phyloP scores from a whole-genome alignment of 116 monocot genomes.

The Trichopus zeylanicus region DNA sequence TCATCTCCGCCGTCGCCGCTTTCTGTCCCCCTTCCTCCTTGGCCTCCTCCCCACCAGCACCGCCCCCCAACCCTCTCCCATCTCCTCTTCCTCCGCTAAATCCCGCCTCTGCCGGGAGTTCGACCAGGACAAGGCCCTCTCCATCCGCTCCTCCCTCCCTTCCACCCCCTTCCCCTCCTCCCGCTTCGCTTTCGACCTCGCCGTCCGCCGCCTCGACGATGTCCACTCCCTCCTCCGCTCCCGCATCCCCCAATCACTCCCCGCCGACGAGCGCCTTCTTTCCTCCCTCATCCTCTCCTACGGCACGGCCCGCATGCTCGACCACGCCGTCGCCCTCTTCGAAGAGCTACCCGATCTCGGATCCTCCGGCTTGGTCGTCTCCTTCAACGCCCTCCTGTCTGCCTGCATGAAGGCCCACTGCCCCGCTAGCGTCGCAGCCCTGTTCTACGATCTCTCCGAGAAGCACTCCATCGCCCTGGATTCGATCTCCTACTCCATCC shows the following conservation, averaged over 20 bases:
- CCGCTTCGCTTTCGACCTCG: slow-evolving; percentile 3
- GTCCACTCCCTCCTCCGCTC: not conserved
- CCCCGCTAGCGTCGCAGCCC: slow-evolving; percentile 20
- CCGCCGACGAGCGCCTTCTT: not conserved
- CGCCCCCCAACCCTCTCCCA: not conserved
- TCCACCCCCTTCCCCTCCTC: slow-evolving; percentile 1
- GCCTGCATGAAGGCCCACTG: slow-evolving; percentile 15
- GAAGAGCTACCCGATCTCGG: slow-evolving; percentile 7
- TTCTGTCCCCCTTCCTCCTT: not conserved
- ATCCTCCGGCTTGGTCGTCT: slow-evolving; percentile 11
- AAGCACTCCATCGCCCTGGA: slow-evolving; percentile 25
- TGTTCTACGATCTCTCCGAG: slow-evolving; percentile 19
- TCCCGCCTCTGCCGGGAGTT: slow-evolving; percentile 1
- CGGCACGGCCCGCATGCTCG: not conserved
- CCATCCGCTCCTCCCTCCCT: not conserved
- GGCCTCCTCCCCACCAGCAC: not conserved
- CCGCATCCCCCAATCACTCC: not conserved
- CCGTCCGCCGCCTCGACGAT: slow-evolving; percentile 3
- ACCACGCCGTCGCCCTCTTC: slow-evolving; percentile 4
- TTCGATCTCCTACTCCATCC: slow-evolving; percentile 33
- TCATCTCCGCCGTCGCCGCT: slow-evolving; percentile 1
- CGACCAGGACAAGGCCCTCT: not conserved
- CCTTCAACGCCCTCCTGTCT: slow-evolving; percentile 46
- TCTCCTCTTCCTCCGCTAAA: not conserved
- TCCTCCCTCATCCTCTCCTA: not conserved